Conservation (phyloP, 2,329 filamentous ascomycete species). For the Dactylellina drechsleri region DNA sequence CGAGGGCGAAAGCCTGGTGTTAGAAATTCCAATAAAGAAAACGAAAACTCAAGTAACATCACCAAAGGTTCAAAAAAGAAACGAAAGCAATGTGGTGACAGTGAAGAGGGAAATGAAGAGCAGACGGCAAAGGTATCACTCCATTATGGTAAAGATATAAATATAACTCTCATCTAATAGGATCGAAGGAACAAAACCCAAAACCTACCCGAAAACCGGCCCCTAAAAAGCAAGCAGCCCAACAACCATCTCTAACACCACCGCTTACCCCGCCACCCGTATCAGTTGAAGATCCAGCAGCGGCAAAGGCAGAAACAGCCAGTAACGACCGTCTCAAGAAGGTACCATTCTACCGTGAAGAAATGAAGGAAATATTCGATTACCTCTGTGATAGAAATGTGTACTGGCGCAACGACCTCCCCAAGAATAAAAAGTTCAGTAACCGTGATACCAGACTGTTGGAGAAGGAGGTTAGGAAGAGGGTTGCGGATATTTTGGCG, state of each 20-base stretch:
- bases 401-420: constrained; percentile 44
- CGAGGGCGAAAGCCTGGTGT: constrained; percentile 29
- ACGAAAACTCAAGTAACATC: neutral
- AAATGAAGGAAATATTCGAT: constrained; percentile 51
- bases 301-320: constrained; percentile 1
- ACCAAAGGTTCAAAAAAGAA: constrained; percentile 7
- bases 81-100: constrained; percentile 1
- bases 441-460: constrained; percentile 44
- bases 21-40: constrained; percentile 7
- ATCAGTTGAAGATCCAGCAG: neutral
- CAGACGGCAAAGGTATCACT: too few relatives aligned
- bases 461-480: constrained; percentile 44
- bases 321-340: constrained; percentile 21
- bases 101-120: neutral
- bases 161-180: too few relatives aligned
- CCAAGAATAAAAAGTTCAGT: constrained; percentile 37
- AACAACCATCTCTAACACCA: neutral
- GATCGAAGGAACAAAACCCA: constrained; percentile 3
- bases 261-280: constrained; percentile 27
- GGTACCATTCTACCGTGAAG: constrained; percentile 38
- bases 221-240: neutral
- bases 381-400: constrained; percentile 35
- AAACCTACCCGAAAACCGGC: constrained; percentile 19
- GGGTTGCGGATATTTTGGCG: constrained; percentile 23
- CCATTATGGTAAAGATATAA: too few relatives aligned